Evolutionary conservation across 2,329 filamentous ascomycete species (phyloP).

Genomic region (Penicillium sp.): DNA sequence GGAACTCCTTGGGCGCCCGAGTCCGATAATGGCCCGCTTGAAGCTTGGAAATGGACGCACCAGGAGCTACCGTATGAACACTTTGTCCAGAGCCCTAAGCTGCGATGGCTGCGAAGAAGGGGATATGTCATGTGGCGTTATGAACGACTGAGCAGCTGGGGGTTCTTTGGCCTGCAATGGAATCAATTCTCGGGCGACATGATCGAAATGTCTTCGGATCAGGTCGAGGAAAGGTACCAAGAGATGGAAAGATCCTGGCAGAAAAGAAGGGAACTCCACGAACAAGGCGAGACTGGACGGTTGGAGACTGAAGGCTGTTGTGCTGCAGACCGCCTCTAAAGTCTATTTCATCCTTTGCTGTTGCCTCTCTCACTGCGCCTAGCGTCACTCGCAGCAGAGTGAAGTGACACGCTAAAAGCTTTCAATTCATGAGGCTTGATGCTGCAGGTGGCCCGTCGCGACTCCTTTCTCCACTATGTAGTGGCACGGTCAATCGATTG

Average conservation of each 20-base stretch:
- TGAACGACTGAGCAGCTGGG: not conserved
- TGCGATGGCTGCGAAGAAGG: not conserved
- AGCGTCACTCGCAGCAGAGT: too few species aligned
- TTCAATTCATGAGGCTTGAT: too few species aligned
- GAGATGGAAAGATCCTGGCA: not conserved
- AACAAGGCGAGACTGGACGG: not conserved
- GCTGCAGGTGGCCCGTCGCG: too few species aligned
- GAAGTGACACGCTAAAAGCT: too few species aligned
- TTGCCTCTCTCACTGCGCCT: too few species aligned
- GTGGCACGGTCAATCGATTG: too few species aligned
- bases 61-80: not conserved
- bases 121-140: not conserved
- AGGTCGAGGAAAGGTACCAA: not conserved
- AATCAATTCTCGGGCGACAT: not conserved
- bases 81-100: not conserved
- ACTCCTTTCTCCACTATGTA: too few species aligned
- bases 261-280: not conserved
- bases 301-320: too few species aligned
- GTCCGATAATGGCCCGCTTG: not conserved
- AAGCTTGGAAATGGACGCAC: not conserved
- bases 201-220: not conserved
- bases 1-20: not conserved
- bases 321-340: too few species aligned
- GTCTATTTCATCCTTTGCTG: too few species aligned
- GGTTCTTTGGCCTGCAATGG: not conserved